Percentiles rank a stretch among this genome's conserved stretches.
Conservation (phyloP, 768 basidiomycete genomes). For the Russula sp. region DNA sequence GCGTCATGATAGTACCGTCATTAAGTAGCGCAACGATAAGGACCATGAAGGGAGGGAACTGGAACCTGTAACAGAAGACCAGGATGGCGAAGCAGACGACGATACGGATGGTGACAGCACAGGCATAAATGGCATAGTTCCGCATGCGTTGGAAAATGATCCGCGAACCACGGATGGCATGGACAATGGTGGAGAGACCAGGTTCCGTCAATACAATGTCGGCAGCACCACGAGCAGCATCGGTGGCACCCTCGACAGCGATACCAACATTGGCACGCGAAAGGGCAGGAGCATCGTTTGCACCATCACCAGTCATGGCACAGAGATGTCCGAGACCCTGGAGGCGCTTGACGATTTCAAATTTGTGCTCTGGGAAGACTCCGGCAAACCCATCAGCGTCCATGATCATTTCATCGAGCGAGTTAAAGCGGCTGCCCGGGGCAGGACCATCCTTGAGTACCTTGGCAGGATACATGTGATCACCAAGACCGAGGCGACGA, state of each 20-base stretch:
- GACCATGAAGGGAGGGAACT: conserved; percentile 99
- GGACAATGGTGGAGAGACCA: conserved; percentile 97
- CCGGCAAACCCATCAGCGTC: conserved; percentile 99
- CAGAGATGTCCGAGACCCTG: conserved; percentile 93
- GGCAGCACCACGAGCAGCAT: conserved; percentile 96
- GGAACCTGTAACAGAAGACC: conserved; percentile 92
- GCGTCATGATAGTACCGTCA: conserved; percentile 99
- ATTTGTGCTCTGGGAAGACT: conserved; percentile 99
- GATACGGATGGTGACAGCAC: conserved; percentile 96
- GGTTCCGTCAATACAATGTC: conserved; percentile 98
- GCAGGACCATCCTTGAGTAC: conserved; percentile 97
- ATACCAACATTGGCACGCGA: conserved; percentile 99
- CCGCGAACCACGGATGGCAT: conserved; percentile 97
- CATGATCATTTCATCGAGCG: conserved; percentile 97
- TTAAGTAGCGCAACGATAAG: conserved; percentile 95
- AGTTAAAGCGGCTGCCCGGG: conserved; percentile 74
- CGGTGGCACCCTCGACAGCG: conserved; percentile 98
- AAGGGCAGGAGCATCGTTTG: conserved; percentile 95
- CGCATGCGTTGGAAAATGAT: conserved; percentile 99
- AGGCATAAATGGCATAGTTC: conserved; percentile 97
- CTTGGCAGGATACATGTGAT: conserved; percentile 99
- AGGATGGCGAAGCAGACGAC: conserved; percentile 95
- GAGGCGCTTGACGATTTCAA: conserved; percentile 97
- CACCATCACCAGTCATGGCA: conserved; percentile 99
- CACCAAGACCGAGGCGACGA: conserved; percentile 93